Percentiles rank a stretch among this genome's conserved stretches.
Evolutionary conservation across 495 filamentous ascomycete genomes (phyloP).

Genomic region (Penicillium parvum): DNA sequence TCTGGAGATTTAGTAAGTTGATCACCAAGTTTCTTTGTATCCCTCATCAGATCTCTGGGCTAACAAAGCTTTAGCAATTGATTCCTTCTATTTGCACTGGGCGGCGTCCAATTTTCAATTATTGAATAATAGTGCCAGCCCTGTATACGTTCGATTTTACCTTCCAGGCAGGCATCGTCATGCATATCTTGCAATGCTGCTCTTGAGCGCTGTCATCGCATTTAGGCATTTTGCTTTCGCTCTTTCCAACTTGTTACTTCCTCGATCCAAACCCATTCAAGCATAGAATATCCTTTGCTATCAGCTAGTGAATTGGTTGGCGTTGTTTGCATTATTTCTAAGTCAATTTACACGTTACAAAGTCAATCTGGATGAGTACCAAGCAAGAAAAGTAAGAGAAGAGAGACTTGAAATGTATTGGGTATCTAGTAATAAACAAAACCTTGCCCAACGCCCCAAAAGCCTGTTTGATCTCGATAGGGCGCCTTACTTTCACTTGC

Average conservation of each 20-base stretch:
- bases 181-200: conserved; percentile 6
- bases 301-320: not conserved
- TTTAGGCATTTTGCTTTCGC: conserved; percentile 13
- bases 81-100: conserved; percentile 17
- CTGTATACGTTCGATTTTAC: too few relatives aligned
- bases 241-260: not conserved
- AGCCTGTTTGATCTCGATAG: too few relatives aligned
- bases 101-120: conserved; percentile 2
- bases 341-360: too few relatives aligned
- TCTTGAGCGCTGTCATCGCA: conserved; percentile 9
- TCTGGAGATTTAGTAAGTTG: conserved; percentile 91
- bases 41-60: not conserved
- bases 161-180: not conserved
- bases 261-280: too few relatives aligned
- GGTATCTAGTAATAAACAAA: conserved; percentile 8
- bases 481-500: too few relatives aligned
- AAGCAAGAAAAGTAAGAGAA: not conserved
- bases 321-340: not conserved
- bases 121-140: too few relatives aligned
- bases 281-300: not conserved
- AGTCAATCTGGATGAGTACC: not conserved
- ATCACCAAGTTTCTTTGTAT: not conserved
- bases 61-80: conserved; percentile 24
- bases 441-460: too few relatives aligned
- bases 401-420: conserved; percentile 9